phyloP scores from a whole-genome alignment of 768 basidiomycete genomes.

The Macrocybe gigantea region DNA sequence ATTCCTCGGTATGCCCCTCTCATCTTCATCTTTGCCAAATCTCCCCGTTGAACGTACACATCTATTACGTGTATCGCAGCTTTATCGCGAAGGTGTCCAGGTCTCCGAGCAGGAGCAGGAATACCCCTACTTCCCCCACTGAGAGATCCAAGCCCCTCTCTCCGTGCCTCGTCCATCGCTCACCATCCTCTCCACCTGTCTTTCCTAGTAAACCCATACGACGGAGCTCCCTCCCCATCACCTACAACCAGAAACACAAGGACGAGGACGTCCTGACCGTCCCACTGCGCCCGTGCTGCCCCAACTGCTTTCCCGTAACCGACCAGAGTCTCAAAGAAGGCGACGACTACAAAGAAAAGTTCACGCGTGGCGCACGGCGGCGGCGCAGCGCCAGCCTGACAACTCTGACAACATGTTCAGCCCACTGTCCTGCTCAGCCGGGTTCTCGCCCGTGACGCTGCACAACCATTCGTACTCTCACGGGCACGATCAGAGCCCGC shows the following conservation, averaged over 20 bases:
- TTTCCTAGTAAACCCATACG: conserved; percentile 14
- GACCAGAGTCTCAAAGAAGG: conserved; percentile 53
- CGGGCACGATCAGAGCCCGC: neutral
- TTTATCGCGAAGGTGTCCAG: conserved; percentile 31
- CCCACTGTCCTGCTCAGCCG: neutral
- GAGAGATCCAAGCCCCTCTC: conserved; percentile 30
- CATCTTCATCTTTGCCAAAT: neutral
- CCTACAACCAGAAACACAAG: conserved; percentile 26
- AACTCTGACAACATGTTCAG: conserved; percentile 19
- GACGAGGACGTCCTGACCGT: conserved; percentile 42
- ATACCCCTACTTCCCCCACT: conserved; percentile 22
- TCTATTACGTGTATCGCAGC: too few species aligned
- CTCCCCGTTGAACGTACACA: too few species aligned
- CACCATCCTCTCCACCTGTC: conserved; percentile 19
- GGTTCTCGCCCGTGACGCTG: too few species aligned
- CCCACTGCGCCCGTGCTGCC: conserved; percentile 69
- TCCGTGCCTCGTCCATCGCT: conserved; percentile 51
- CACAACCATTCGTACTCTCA: too few species aligned
- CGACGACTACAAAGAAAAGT: conserved; percentile 57
- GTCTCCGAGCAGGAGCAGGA: conserved; percentile 34
- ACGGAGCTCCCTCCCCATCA: conserved; percentile 19
- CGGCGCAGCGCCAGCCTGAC: conserved; percentile 45
- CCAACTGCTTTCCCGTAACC: conserved; percentile 51
- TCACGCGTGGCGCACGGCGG: conserved; percentile 55
- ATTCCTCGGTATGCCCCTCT: conserved; percentile 45